Evolutionary conservation across 805 yeast genomes (phyloP), one percentile per base, ranked within the genome.

Genomic region (Peterozyma toletana): DNA sequence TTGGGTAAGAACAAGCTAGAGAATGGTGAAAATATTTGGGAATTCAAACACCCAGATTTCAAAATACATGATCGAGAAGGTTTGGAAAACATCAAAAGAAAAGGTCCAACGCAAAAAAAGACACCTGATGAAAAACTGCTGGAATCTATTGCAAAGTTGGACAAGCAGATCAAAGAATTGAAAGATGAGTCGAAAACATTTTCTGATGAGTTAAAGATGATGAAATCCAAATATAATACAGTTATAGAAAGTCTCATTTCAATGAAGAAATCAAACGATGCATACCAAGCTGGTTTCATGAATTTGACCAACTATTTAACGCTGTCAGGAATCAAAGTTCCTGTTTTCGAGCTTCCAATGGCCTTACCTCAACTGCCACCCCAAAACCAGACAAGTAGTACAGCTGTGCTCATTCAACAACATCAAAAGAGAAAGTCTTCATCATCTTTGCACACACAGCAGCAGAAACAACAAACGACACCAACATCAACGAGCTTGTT

Each of bases 31-130:
- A 78, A 83, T 60, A 80, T 90, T 16, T 91, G 98, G 97, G 97
- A 91, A 60, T 91, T 93, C 67, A 80, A 81, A 57, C 98, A 93
- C 61, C 95, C 96, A 0, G 87, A 80, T 50, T 93, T 93, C 62
- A 76, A 76, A 51, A 76, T 77, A 31, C 82, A 86, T 60, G 87
- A 87, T 56, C 72, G 77, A 43, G 83, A 79, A n/a, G 79, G 87
- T 10, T 70, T 95, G 34, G 96, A 90, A 41, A 84, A 86, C 51
- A 93, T 93, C 57, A 87, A 86, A 56, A 67, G 97, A 39, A 90
- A 90, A 59, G 83, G 83, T 0, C 85, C 93, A 4, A 64, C 69
- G 13, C 68, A 71, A 44, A 78, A 76, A 51, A 75, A 77, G 54
- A 53, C 53, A 10, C 35, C 42, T 11, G 51, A 44, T 16, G 53